Percentiles rank a stretch among this genome's conserved stretches.
Conservation (phyloP, 805 yeast genomes). For the Saccharomycopsis fermentans region DNA sequence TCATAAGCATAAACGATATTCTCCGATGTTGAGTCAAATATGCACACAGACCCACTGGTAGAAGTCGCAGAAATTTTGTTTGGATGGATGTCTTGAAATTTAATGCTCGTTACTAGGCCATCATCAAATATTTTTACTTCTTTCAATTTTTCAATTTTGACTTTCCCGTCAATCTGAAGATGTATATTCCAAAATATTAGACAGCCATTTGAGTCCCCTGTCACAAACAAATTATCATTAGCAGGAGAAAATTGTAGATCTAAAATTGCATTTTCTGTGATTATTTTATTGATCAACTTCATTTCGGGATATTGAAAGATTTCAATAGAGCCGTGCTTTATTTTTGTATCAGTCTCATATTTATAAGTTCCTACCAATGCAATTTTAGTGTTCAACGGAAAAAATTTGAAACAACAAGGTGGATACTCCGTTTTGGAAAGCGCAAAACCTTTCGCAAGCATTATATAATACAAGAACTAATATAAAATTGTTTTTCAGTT, state of each 20-base stretch:
- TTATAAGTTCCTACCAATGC: constrained; percentile 75
- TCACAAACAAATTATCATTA: constrained; percentile 37
- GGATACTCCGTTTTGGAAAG: constrained; percentile 46
- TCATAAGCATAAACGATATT: neutral
- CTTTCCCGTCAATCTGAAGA: constrained; percentile 1
- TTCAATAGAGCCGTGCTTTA: constrained; percentile 56
- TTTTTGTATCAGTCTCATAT: constrained; percentile 46
- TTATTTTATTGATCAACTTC: constrained; percentile 21
- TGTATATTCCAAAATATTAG: constrained; percentile 48
- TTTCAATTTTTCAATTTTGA: neutral
- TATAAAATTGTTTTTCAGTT: too few species aligned
- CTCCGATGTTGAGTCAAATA: neutral
- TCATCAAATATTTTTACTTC: constrained; percentile 3
- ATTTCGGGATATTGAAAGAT: constrained; percentile 23
- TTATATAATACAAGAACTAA: neutral
- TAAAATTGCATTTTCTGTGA: constrained; percentile 54
- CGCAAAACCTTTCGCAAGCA: constrained; percentile 18
- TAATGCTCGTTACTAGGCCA: constrained; percentile 10
- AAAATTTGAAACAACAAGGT: constrained; percentile 70
- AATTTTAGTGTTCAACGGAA: constrained; percentile 37
- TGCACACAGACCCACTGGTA: constrained; percentile 5
- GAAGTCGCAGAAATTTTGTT: constrained; percentile 6
- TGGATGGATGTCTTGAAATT: constrained; percentile 6
- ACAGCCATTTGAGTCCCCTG: constrained; percentile 79
- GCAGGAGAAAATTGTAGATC: constrained; percentile 64